Evolutionary conservation across 2,329 filamentous ascomycete species (phyloP).

Genomic region (Anthostomella pinea): DNA sequence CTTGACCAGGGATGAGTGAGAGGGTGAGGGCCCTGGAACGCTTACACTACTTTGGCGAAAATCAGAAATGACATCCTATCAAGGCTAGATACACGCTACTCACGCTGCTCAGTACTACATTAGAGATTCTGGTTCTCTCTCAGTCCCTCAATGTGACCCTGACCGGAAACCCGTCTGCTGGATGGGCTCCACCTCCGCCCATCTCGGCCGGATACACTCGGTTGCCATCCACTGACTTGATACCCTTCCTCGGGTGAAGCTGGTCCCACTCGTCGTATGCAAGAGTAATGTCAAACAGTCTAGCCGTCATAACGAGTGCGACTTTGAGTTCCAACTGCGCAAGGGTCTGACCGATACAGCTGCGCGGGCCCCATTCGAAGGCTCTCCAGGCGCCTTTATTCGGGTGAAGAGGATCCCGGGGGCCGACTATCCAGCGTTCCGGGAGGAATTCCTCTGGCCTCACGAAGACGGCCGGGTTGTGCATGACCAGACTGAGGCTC

Average conservation of each 20-base stretch:
- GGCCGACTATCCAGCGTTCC: conserved; percentile 35
- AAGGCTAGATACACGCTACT: too few relatives aligned
- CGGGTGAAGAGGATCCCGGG: conserved; percentile 22
- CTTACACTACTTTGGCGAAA: too few relatives aligned
- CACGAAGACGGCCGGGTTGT: conserved; percentile 32
- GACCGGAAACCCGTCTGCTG: conserved; percentile 13
- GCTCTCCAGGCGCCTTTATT: conserved; percentile 21
- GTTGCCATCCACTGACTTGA: conserved; percentile 19
- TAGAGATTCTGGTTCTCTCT: too few relatives aligned
- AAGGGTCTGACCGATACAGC: conserved; percentile 31
- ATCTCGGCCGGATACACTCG: conserved; percentile 23
- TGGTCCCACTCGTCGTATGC: conserved; percentile 31
- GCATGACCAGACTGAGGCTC: conserved; percentile 27
- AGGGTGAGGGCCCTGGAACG: too few relatives aligned
- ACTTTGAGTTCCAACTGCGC: conserved; percentile 28
- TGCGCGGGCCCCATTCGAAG: conserved; percentile 29
- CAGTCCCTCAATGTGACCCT: too few relatives aligned
- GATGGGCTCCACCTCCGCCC: conserved; percentile 17
- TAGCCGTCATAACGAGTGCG: conserved; percentile 18
- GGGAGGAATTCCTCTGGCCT: conserved; percentile 34
- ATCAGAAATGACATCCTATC: too few relatives aligned
- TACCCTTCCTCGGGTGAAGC: conserved; percentile 6
- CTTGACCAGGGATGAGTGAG: too few relatives aligned
- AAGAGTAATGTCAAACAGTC: conserved; percentile 23
- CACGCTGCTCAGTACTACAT: too few relatives aligned